phyloP scores from a whole-genome alignment of 106 monocot genomes.

The Apostasia shenzhenica region DNA sequence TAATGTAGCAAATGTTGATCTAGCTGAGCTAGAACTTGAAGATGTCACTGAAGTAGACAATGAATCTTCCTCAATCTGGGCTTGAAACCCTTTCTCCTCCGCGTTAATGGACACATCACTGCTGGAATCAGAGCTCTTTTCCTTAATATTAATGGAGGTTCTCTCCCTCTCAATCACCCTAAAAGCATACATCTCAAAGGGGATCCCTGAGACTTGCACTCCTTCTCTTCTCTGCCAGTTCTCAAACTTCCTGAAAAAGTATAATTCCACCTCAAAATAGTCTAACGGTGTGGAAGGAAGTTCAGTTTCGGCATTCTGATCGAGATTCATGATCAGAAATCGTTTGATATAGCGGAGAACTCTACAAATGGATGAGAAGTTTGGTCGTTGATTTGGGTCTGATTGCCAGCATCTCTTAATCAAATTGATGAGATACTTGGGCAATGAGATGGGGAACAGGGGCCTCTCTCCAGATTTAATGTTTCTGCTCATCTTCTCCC shows the following conservation, averaged over 20 bases:
- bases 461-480: slow-evolving; percentile 75
- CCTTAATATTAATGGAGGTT: slow-evolving; percentile 27
- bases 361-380: slow-evolving; percentile 69
- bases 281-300: slow-evolving; percentile 35
- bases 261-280: slow-evolving; percentile 56
- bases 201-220: slow-evolving; percentile 27
- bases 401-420: slow-evolving; percentile 88
- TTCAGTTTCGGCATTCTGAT: slow-evolving; percentile 26
- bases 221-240: slow-evolving; percentile 29
- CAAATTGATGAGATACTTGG: slow-evolving; percentile 60
- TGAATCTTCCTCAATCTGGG: slow-evolving; percentile 7
- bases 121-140: slow-evolving; percentile 45
- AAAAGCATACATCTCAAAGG: slow-evolving; percentile 56
- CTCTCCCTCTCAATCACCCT: slow-evolving; percentile 51
- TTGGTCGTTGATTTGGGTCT: slow-evolving; percentile 64
- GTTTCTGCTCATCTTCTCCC: slow-evolving; percentile 82
- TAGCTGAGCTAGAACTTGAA: slow-evolving; percentile 8
- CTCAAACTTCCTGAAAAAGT: slow-evolving; percentile 31
- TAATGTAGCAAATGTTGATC: background rate
- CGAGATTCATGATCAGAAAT: slow-evolving; percentile 64
- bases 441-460: slow-evolving; percentile 67
- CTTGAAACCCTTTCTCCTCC: slow-evolving; percentile 23
- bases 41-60: slow-evolving; percentile 1
- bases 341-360: slow-evolving; percentile 71
- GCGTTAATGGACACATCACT: slow-evolving; percentile 44